Base-by-base conservation (phyloP, 2,329 filamentous ascomycete species). In the Penicillium sclerotigenum region DNA sequence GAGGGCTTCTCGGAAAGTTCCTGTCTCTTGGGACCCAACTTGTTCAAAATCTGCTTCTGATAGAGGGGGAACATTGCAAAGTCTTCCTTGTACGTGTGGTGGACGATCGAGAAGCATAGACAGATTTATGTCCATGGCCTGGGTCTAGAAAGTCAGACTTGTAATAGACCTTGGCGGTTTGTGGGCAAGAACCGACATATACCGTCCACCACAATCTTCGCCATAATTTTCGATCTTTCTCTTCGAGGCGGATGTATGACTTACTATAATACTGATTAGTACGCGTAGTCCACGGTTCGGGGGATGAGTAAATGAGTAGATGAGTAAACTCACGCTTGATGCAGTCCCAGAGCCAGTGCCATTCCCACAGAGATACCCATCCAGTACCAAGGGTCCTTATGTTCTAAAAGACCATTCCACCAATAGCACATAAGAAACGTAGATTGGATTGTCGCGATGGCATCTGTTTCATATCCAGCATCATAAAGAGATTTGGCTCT, bases 311-410 rank as follows among this genome's bases (percentile, higher is more conserved):
- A 7, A 54, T n/a, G n/a, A n/a, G n/a, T n/a, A n/a, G 41, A 16
- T 36, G 13, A 34, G 20, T 29, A 43, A 7, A 54, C 64, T 20
- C 31, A 68, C 67, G 56, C 40, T 57, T 62, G 61, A 55, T 69
- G 65, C 54, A 69, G 58, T 10, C 66, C 66, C 9, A 66, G 33
- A 10, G 60, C 56, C 45, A 66, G 67, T 22, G 67, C 67, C 51
- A 65, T 58, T 28, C 64, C 60, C 5, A 57, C 57, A 8, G 67
- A 63, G 20, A 62, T 57, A 7, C 64, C 64, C 28, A 65, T 46
- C 67, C 67, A 69, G 50, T 67, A 61, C 59, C 61, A 68, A 34
- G 62, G 57, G 47, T 69, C 65, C 51, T 69, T 68, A 22, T 64
- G 63, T 18, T 68, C 67, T 8, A 61, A 59, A 18, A 66, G 56